phyloP scores from a whole-genome alignment of 176 grass and related monocot genomes.

The Oryza australiensis region DNA sequence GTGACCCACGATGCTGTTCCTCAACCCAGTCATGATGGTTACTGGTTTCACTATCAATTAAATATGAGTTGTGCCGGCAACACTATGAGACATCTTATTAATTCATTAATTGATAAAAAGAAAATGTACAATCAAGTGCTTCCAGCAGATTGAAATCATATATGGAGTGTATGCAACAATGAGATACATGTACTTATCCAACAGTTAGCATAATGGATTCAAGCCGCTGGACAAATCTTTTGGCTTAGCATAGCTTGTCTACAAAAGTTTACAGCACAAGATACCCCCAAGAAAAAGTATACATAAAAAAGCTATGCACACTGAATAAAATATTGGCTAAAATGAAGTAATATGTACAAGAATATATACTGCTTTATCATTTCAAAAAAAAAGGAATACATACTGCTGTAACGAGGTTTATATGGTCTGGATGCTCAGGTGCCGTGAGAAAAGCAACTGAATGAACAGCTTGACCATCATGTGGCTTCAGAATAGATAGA shows the following conservation, averaged over 20 bases:
- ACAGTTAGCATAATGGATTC: background rate
- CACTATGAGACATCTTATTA: background rate
- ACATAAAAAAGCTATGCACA: slow-evolving; percentile 6
- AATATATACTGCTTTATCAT: slow-evolving; percentile 62
- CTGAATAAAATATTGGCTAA: background rate
- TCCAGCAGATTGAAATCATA: background rate
- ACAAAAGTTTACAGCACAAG: background rate
- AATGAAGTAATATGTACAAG: slow-evolving; percentile 27
- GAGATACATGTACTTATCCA: background rate
- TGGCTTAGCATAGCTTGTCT: background rate
- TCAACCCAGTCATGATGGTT: background rate
- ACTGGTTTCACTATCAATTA: background rate
- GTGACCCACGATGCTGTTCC: background rate
- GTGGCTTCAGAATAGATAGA: slow-evolving; percentile 71
- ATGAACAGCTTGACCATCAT: slow-evolving; percentile 90
- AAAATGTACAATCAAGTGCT: background rate
- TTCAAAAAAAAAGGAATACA: background rate
- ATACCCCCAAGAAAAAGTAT: slow-evolving; percentile 16
- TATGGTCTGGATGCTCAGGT: slow-evolving; percentile 81
- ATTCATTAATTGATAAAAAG: background rate
- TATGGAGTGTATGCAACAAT: background rate
- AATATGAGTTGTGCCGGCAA: background rate
- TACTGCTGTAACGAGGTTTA: slow-evolving; percentile 97
- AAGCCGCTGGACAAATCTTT: slow-evolving; percentile 6
- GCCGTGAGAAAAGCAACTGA: slow-evolving; percentile 90